Conservation (phyloP, 2,329 filamentous ascomycete genomes). For the Fusarium marasasianum region DNA sequence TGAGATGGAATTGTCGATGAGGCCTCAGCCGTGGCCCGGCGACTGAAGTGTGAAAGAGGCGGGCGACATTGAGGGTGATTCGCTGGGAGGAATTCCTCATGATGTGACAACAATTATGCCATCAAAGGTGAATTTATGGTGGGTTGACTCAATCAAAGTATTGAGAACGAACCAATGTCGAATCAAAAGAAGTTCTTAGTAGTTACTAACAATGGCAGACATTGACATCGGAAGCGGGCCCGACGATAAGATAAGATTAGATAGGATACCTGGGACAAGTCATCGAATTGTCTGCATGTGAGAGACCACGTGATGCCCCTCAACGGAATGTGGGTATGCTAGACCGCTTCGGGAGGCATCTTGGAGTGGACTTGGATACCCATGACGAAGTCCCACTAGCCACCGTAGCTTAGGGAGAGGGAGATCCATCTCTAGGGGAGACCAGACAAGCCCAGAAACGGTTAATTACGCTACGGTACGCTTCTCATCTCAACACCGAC, state of each 20-base stretch:
- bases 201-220: conserved; percentile 1
- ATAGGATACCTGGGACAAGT: not conserved
- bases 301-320: conserved; percentile 32
- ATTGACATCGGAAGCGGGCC: conserved; percentile 8
- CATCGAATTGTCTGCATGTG: conserved; percentile 39
- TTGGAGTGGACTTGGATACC: conserved; percentile 24
- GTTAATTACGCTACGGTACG: conserved; percentile 42
- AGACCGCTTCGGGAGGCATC: conserved; percentile 40
- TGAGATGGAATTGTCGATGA: conserved; percentile 57
- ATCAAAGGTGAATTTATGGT: conserved; percentile 26
- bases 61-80: conserved; percentile 45
- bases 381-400: conserved; percentile 43
- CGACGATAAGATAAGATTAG: conserved; percentile 21
- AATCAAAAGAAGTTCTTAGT: not conserved
- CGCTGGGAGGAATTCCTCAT: conserved; percentile 49
- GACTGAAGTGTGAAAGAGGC: conserved; percentile 45
- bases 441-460: conserved; percentile 35
- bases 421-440: conserved; percentile 42
- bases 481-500: conserved; percentile 30
- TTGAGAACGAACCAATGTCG: not conserved
- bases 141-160: conserved; percentile 3
- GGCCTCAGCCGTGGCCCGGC: conserved; percentile 41
- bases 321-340: conserved; percentile 32
- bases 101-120: conserved; percentile 32
- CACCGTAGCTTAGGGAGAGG: conserved; percentile 16